These are phyloP conservation scores for Protea cynaroides DNA, from an alignment of 164 flowering plant genomes.

Conservation along the genomic window DNA sequence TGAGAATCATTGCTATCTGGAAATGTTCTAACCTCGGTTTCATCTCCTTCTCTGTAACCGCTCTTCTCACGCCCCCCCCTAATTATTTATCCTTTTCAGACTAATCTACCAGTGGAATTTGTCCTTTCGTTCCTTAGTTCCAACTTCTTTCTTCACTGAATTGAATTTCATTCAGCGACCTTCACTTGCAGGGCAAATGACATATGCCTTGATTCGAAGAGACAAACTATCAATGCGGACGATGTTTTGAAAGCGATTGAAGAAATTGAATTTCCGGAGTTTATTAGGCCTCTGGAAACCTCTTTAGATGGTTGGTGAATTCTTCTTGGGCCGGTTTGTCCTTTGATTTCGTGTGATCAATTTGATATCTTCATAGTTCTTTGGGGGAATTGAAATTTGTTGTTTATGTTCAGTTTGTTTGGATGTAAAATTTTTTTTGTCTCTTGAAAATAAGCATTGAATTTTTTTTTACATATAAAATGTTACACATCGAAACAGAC, in stretches of 20 bases:
- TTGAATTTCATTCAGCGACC: neutral
- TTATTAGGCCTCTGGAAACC: slow-evolving; percentile 59
- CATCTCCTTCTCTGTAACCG: too few species aligned
- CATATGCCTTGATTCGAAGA: slow-evolving; percentile 77
- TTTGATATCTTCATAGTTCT: neutral
- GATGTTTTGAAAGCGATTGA: slow-evolving; percentile 90
- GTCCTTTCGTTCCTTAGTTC: neutral
- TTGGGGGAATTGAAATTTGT: too few species aligned
- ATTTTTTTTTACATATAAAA: too few species aligned
- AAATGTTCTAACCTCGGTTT: neutral
- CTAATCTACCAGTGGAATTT: neutral
- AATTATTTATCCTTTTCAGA: too few species aligned
- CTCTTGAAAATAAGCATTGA: too few species aligned
- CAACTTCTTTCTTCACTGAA: neutral
- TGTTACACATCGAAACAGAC: too few species aligned
- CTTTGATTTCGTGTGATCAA: neutral
- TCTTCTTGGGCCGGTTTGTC: neutral
- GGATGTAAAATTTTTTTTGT: too few species aligned
- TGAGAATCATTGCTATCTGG: too few species aligned
- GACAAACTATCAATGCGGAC: slow-evolving; percentile 83
- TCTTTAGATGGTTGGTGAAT: slow-evolving; percentile 60
- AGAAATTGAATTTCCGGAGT: slow-evolving; percentile 85
- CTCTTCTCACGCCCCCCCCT: too few species aligned
- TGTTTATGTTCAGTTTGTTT: too few species aligned
- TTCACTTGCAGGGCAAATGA: slow-evolving; percentile 74